A percentile compares a stretch with the other conserved stretches of the same genome.
phyloP scores from a whole-genome alignment of 306 rosid genomes.

The Vigna unguiculata region DNA sequence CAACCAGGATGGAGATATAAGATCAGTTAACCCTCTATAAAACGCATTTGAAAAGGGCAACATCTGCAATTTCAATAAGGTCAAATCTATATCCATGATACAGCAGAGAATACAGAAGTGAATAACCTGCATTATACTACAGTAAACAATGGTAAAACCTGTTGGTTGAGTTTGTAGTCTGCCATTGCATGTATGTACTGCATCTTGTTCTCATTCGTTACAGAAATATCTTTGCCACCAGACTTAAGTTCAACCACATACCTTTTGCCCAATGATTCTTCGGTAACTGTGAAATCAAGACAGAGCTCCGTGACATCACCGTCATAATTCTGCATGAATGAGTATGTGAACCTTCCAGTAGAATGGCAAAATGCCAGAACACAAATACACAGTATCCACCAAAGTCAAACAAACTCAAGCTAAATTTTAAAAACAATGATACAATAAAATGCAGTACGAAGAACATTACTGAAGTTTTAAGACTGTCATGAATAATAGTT shows the following conservation, averaged over 20 bases:
- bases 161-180: constrained; percentile 94
- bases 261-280: constrained; percentile 87
- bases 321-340: constrained; percentile 75
- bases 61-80: constrained; percentile 70
- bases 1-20: constrained; percentile 96
- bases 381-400: constrained; percentile 27
- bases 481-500: constrained; percentile 32
- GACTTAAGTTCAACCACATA: constrained; percentile 85
- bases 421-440: constrained; percentile 19
- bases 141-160: constrained; percentile 61
- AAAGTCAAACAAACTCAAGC: constrained; percentile 1
- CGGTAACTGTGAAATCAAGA: constrained; percentile 95
- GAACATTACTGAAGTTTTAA: constrained; percentile 30
- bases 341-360: constrained; percentile 40
- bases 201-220: constrained; percentile 89
- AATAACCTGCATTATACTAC: constrained; percentile 38
- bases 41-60: constrained; percentile 88
- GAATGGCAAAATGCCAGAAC: constrained; percentile 37
- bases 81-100: constrained; percentile 40
- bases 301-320: constrained; percentile 83
- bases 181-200: constrained; percentile 98
- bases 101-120: constrained; percentile 14
- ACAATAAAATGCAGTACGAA: constrained; percentile 21
- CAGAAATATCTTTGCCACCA: constrained; percentile 88
- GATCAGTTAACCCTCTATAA: constrained; percentile 89